Conservation (phyloP, 2,329 filamentous ascomycete genomes). For the Macrophomina tecta region DNA sequence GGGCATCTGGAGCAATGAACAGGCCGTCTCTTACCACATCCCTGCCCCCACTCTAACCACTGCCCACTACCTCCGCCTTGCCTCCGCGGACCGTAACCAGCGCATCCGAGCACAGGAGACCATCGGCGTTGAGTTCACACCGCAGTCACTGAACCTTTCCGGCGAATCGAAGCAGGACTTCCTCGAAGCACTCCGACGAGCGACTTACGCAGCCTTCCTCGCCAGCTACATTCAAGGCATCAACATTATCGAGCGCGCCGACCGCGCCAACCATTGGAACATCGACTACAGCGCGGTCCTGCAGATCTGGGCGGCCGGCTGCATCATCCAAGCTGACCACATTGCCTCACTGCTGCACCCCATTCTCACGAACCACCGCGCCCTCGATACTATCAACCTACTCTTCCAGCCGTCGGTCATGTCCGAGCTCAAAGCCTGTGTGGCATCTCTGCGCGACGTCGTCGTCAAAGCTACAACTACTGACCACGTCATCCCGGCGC, state of each 20-base stretch:
- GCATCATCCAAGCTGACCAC: conserved; percentile 72
- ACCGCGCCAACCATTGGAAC: conserved; percentile 65
- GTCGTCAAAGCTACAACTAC: conserved; percentile 60
- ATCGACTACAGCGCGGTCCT: conserved; percentile 60
- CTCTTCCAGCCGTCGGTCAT: conserved; percentile 56
- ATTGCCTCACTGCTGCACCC: conserved; percentile 65
- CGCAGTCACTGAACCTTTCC: conserved; percentile 40
- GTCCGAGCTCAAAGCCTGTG: conserved; percentile 55
- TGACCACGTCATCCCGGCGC: conserved; percentile 65
- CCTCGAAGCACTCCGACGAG: conserved; percentile 63
- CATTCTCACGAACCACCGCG: conserved; percentile 46
- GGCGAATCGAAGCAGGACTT: conserved; percentile 49
- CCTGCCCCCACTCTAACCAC: conserved; percentile 68
- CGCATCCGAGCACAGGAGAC: conserved; percentile 59
- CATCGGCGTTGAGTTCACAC: conserved; percentile 49
- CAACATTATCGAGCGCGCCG: conserved; percentile 66
- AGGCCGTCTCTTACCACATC: conserved; percentile 67
- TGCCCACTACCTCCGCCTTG: conserved; percentile 68
- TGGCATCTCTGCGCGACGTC: conserved; percentile 57
- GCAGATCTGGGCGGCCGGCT: conserved; percentile 72
- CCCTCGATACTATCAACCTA: conserved; percentile 54
- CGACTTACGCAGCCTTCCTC: conserved; percentile 67
- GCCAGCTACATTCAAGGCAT: conserved; percentile 70
- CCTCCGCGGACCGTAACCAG: conserved; percentile 66
- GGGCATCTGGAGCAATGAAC: conserved; percentile 68